Percentiles rank a stretch among this genome's conserved stretches.
Conservation (phyloP, 1,139 yeast species). For the Kurtzmaniella quercitrusa region DNA sequence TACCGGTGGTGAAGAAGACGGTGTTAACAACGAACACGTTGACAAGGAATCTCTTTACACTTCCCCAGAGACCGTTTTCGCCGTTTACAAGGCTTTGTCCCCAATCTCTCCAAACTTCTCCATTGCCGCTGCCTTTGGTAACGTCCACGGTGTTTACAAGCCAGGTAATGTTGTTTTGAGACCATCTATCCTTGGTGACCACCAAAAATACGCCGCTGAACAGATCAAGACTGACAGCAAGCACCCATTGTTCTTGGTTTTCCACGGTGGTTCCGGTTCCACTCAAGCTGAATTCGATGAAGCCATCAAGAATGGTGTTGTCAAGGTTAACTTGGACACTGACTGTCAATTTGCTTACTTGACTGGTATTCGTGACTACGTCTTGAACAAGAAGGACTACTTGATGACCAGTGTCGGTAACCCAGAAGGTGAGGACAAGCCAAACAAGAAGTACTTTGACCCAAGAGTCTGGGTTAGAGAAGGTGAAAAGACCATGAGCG, state of each 20-base stretch:
- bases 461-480: constrained; percentile 99
- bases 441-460: constrained; percentile 98
- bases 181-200: constrained; percentile 94
- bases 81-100: constrained; percentile 82
- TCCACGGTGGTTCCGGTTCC: constrained; percentile 99
- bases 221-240: constrained; percentile 49
- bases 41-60: constrained; percentile 88
- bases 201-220: constrained; percentile 81
- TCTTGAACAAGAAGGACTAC: constrained; percentile 94
- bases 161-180: constrained; percentile 95
- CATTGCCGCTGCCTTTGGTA: constrained; percentile 99
- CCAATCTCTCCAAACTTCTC: constrained; percentile 97
- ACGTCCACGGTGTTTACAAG: constrained; percentile 99
- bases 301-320: constrained; percentile 92
- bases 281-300: constrained; percentile 85
- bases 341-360: constrained; percentile 99
- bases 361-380: constrained; percentile 94
- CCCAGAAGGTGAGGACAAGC: constrained; percentile 99
- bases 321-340: constrained; percentile 98
- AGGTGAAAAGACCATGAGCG: constrained; percentile 98
- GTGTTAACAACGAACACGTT: constrained; percentile 97
- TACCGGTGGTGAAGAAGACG: constrained; percentile 99
- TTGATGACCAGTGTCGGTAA: constrained; percentile 85
- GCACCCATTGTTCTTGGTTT: constrained; percentile 91
- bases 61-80: constrained; percentile 90